Evolutionary conservation across 2,329 filamentous ascomycete genomes (phyloP), one percentile per base, ranked within the genome.

Genomic region (Diplodia intermedia): DNA sequence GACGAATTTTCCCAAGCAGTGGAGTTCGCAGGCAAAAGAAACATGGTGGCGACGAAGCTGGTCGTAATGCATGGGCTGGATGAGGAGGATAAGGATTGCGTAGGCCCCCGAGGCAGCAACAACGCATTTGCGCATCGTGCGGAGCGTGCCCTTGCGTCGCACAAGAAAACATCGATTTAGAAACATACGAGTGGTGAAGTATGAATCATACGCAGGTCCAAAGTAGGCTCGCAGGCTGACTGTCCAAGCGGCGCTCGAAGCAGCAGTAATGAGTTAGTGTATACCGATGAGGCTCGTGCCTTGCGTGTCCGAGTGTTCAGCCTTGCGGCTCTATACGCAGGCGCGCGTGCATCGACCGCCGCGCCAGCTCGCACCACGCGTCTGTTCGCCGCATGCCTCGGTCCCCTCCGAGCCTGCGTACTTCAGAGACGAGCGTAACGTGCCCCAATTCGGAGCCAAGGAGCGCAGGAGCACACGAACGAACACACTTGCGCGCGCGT

Each of bases 251-350:
- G 43, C 4, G 43, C 43, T 47, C 1, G 9, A 9, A 20, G n/a
- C 6, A 47, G 43, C n/a, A 20, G n/a, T 7, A 18, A 18, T 18
- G 18, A n/a, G 40, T 8, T 26, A 26, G 2, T 4, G 26, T 15
- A 9, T 43, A 38, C 53, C 18, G 31, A 31, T 38, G 18, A 36
- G 31, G 11, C 1, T 43, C 15, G n/a, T 55, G 29, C 20, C 29
- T 55, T 55, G 14, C 53, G 7, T 33, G 18, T 55, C 15, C 15
- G 18, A 8, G 12, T 15, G 9, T 20, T 38, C 54, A 40, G 54
- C 54, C 54, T 40, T 56, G n/a, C 54, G 54, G 54, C 33, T 56
- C 54, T 56, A 20, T 18, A 18, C 33, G 54, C 54, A 23, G 11
- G n/a, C 33, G 54, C 54, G 54, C 18, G 33, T 20, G 11, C 33